Evolutionary conservation across 1,284 basidiomycete genomes (phyloP).

Genomic region (Hemileia vastatrix): DNA sequence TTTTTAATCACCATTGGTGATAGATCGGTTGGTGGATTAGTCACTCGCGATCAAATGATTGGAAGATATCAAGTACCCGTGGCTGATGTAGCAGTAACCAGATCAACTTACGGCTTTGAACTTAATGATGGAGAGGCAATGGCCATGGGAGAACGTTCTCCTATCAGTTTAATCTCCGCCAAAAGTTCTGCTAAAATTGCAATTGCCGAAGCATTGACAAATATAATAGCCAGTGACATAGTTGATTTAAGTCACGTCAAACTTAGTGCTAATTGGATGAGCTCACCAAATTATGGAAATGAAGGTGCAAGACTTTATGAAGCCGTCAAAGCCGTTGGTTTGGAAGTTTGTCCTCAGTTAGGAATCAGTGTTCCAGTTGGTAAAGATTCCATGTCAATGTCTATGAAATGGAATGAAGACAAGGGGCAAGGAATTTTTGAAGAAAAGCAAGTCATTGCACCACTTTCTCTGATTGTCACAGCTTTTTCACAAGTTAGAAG

Average conservation of each 20-base stretch:
- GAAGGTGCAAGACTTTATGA: slow-evolving; percentile 87
- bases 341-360: slow-evolving; percentile 88
- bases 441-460: slow-evolving; percentile 73
- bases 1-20: slow-evolving; percentile 99
- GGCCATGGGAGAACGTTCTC: slow-evolving; percentile 95
- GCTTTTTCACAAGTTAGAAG: slow-evolving; percentile 83
- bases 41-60: slow-evolving; percentile 96
- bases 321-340: slow-evolving; percentile 82
- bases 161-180: slow-evolving; percentile 73
- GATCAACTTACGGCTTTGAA: slow-evolving; percentile 82
- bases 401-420: slow-evolving; percentile 77
- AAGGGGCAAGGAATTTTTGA: slow-evolving; percentile 47
- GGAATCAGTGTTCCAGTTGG: slow-evolving; percentile 93
- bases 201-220: slow-evolving; percentile 85
- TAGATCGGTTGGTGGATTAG: slow-evolving; percentile 83
- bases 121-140: slow-evolving; percentile 75
- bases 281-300: slow-evolving; percentile 76
- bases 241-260: slow-evolving; percentile 68
- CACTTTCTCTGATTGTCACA: slow-evolving; percentile 84
- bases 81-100: slow-evolving; percentile 92
- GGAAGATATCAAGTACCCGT: slow-evolving; percentile 98
- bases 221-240: slow-evolving; percentile 73
- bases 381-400: slow-evolving; percentile 99
- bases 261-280: slow-evolving; percentile 99
- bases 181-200: slow-evolving; percentile 92